phyloP scores from a whole-genome alignment of 2,329 filamentous ascomycete genomes.

The Colletotrichum tabaci region DNA sequence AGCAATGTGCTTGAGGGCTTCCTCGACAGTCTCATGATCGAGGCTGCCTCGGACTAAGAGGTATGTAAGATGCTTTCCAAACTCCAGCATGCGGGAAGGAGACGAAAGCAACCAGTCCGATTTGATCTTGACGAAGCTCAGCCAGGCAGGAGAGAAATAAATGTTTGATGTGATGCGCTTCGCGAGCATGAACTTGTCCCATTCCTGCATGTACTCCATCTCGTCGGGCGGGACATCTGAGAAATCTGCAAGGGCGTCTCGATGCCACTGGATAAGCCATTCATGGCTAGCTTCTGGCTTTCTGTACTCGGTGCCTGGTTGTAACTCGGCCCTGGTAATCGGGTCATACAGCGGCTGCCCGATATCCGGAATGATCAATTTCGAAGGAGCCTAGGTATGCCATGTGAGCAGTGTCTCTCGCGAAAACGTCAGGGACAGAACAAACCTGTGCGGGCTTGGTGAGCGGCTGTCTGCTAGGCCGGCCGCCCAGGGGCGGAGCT shows the following conservation, averaged over 20 bases:
- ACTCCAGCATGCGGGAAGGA: constrained; percentile 65
- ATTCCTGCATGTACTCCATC: constrained; percentile 72
- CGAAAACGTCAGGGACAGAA: neutral
- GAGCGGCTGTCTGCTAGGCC: constrained; percentile 15
- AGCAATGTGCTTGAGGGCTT: constrained; percentile 61
- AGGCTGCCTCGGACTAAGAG: constrained; percentile 65
- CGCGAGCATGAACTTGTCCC: constrained; percentile 69
- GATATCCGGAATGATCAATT: constrained; percentile 62
- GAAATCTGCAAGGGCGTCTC: constrained; percentile 70
- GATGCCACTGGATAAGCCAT: constrained; percentile 73
- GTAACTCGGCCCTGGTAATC: constrained; percentile 67
- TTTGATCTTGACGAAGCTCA: constrained; percentile 66
- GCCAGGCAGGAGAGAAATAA: constrained; percentile 67
- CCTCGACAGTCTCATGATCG: constrained; percentile 58
- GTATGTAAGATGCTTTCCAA: constrained; percentile 68
- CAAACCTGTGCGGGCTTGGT: constrained; percentile 26
- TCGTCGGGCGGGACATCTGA: constrained; percentile 68
- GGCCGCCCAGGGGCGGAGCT: constrained; percentile 24
- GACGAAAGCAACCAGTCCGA: constrained; percentile 66
- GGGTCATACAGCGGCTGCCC: constrained; percentile 70
- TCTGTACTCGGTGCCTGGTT: constrained; percentile 62
- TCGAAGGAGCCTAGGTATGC: constrained; percentile 22
- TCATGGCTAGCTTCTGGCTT: constrained; percentile 61
- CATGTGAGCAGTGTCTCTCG: constrained; percentile 11
- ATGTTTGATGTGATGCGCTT: constrained; percentile 66